A percentile compares a stretch with the other conserved stretches of the same genome.
Evolutionary conservation across 495 filamentous ascomycete genomes (phyloP).

Genomic region (Daldinia caldariorum): DNA sequence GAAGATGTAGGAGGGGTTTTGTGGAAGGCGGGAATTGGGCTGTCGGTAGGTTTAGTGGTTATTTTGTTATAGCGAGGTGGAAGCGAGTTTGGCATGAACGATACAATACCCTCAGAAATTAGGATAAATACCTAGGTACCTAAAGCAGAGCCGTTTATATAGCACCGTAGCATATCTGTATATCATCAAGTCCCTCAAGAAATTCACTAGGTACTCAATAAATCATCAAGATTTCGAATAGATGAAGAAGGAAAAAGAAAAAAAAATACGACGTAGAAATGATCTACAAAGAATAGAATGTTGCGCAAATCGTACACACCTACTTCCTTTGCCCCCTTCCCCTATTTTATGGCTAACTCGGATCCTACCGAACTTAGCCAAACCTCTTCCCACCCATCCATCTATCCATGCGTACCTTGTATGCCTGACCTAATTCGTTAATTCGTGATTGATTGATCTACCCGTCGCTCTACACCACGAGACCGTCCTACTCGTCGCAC

Average conservation of each 20-base stretch:
- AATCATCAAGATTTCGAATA: too few relatives aligned
- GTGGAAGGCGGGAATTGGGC: conserved; percentile 1
- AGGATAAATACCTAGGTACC: too few relatives aligned
- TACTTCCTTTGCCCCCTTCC: conserved; percentile 20
- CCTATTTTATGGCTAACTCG: conserved; percentile 12
- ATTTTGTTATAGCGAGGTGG: conserved; percentile 1
- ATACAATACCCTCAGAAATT: too few relatives aligned
- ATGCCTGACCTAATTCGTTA: conserved; percentile 37
- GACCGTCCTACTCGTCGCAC: conserved; percentile 30
- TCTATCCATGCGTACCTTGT: conserved; percentile 26
- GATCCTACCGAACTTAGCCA: conserved; percentile 29
- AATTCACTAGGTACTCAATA: too few relatives aligned
- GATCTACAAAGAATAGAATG: conserved; percentile 41
- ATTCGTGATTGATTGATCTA: conserved; percentile 21
- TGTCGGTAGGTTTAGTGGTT: not conserved
- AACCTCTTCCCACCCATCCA: conserved; percentile 34
- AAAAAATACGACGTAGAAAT: not conserved
- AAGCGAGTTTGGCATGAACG: not conserved
- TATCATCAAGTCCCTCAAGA: too few relatives aligned
- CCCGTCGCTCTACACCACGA: not conserved
- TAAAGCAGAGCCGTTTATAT: too few relatives aligned
- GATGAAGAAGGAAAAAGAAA: not conserved
- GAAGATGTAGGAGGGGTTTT: not conserved
- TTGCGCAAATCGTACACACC: conserved; percentile 43
- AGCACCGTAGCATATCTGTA: too few relatives aligned